Evolutionary conservation across 192 early-diverging fungal genomes (phyloP).

Genomic region (Podila minutissima): DNA sequence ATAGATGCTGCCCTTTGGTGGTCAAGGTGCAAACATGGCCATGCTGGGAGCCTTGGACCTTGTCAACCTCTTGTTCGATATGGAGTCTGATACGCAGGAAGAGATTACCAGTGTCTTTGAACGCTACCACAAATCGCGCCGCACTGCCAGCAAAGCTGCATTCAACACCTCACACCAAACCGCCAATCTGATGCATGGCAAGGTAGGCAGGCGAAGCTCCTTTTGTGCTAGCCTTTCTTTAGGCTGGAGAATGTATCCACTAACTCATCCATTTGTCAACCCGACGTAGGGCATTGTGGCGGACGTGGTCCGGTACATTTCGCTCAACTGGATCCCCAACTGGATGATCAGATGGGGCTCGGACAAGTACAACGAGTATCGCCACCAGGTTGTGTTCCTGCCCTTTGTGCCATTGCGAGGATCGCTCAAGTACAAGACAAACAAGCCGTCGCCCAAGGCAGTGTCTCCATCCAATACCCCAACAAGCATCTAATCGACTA

Average conservation of each 20-base stretch:
- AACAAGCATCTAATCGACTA: too few relatives aligned
- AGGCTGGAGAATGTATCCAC: not conserved
- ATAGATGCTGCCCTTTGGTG: not conserved
- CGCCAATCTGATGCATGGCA: slow-evolving; percentile 7
- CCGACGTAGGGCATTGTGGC: not conserved
- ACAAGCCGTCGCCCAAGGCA: not conserved
- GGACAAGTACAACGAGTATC: slow-evolving; percentile 7
- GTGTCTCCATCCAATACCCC: too few relatives aligned
- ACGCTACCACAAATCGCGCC: slow-evolving; percentile 4
- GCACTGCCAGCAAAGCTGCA: not conserved
- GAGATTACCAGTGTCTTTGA: slow-evolving; percentile 8
- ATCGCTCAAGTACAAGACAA: not conserved
- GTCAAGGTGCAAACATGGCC: slow-evolving; percentile 19
- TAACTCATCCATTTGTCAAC: not conserved
- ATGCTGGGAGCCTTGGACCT: slow-evolving; percentile 7
- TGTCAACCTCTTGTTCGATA: slow-evolving; percentile 13
- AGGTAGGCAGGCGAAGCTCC: not conserved
- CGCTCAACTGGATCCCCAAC: not conserved
- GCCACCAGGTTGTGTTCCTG: slow-evolving; percentile 6
- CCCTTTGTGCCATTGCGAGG: not conserved
- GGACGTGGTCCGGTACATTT: slow-evolving; percentile 1
- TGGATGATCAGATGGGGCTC: slow-evolving; percentile 3
- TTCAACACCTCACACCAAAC: slow-evolving; percentile 7
- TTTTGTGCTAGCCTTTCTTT: not conserved
- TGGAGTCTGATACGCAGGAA: slow-evolving; percentile 6